Base-by-base conservation (phyloP, 495 filamentous ascomycete species). In the Penicillium subrubescens region DNA sequence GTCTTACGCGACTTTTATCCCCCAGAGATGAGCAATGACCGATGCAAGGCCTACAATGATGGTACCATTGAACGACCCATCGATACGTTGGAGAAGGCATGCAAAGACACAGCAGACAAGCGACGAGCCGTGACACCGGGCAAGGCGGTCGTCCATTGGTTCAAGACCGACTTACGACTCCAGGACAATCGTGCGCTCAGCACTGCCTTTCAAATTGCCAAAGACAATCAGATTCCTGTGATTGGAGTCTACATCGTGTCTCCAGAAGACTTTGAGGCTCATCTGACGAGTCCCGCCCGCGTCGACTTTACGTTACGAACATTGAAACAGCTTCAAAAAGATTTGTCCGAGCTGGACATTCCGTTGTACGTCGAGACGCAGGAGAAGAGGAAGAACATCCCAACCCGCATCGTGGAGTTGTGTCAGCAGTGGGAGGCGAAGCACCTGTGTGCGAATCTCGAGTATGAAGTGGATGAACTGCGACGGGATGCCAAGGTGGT, bases 101-200 rank as follows among this genome's bases (percentile, higher is more conserved):
- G 88, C 17, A 65, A 75, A 29, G 83, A 86, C 8, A 90, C 88
- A 1, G 68, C 74, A 0, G 60, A 75, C 1, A 65, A 65, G n/a
- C 79, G 87, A 0, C 65, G 74, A 29, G 69, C 75, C 0, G 79
- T 88, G 3, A 60, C 71, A 10, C 76, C 84, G 3, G 83, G 84
- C 37, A 79, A 85, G 31, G 87, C 89, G 0, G 92, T 97, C 0
- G 86, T 97, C 7, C 91, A 96, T 77, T 96, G 94, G 94, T 96
- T 94, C 78, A 95, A 96, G 74, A 87, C 86, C 60, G 93, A 97
- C 73, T 75, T 97, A 53, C 82, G 94, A 7, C 80, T 84, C 1
- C 68, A 77, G 7, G 94, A 97, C 69, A 97, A 97, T 68, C 88
- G 88, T 19, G 87, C 87, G 0, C 72, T 97, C 50, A 81, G 84